These are phyloP conservation scores for Hypoxylon sp. DNA, from an alignment of 2,329 filamentous ascomycete species.

Conservation along the genomic window DNA sequence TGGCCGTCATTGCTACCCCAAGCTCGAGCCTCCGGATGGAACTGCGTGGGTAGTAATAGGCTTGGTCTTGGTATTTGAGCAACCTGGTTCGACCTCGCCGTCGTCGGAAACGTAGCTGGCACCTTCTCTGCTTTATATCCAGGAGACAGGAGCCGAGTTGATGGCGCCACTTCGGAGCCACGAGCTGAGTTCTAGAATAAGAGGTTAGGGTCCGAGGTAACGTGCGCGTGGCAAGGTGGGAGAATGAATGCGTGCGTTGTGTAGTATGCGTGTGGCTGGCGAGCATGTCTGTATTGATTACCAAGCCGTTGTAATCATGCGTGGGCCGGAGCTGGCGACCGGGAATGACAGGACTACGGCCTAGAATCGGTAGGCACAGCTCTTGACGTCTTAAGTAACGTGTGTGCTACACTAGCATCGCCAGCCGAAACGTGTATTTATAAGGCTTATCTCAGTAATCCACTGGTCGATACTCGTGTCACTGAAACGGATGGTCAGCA, in stretches of 20 bases:
- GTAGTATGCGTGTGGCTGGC: slow-evolving; percentile 19
- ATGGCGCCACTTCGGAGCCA: slow-evolving; percentile 21
- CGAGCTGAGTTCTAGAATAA: slow-evolving; percentile 15
- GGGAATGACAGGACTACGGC: slow-evolving; percentile 2
- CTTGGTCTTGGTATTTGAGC: slow-evolving; percentile 15
- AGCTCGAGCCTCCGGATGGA: slow-evolving; percentile 27
- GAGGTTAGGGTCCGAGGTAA: slow-evolving; percentile 8
- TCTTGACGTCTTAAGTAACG: neutral
- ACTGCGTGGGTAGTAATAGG: slow-evolving; percentile 34
- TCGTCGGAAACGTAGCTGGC: slow-evolving; percentile 11
- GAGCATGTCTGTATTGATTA: slow-evolving; percentile 15
- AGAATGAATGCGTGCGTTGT: neutral
- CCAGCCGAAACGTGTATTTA: neutral
- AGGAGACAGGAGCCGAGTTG: neutral
- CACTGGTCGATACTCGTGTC: neutral
- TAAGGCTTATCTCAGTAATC: neutral
- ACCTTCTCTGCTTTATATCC: slow-evolving; percentile 13
- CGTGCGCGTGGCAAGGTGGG: slow-evolving; percentile 8
- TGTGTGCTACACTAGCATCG: neutral
- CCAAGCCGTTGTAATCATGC: slow-evolving; percentile 12
- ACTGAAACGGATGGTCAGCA: neutral
- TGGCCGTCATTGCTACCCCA: slow-evolving; percentile 18
- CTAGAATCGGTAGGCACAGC: slow-evolving; percentile 3
- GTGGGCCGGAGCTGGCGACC: slow-evolving; percentile 7
- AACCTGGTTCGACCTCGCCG: slow-evolving; percentile 6